Percentiles rank a stretch among this genome's conserved stretches.
Conservation (phyloP, 495 filamentous ascomycete genomes). For the Podospora conica region DNA sequence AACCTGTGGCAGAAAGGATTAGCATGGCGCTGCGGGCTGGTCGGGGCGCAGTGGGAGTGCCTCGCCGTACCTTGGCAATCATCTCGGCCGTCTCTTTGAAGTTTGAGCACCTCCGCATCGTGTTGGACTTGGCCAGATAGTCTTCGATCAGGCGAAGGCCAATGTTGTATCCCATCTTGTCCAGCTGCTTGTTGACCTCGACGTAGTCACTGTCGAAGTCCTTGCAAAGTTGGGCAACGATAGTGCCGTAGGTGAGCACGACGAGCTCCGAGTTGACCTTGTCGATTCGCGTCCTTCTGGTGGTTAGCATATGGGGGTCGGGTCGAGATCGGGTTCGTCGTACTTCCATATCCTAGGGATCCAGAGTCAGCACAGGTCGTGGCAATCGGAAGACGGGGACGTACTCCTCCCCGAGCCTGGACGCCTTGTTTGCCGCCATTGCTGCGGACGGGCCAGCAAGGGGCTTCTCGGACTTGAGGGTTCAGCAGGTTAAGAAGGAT, state of each 20-base stretch:
- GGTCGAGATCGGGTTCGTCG: slow-evolving; percentile 33
- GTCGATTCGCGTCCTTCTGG: slow-evolving; percentile 55
- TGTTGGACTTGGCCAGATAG: slow-evolving; percentile 89
- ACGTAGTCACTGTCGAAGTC: slow-evolving; percentile 90
- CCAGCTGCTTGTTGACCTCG: slow-evolving; percentile 93
- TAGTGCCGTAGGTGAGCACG: slow-evolving; percentile 94
- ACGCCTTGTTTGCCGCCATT: slow-evolving; percentile 85
- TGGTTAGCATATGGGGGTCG: slow-evolving; percentile 7
- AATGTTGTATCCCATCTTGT: slow-evolving; percentile 99
- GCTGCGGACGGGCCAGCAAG: background rate
- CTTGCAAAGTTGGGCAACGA: slow-evolving; percentile 92
- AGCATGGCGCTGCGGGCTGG: background rate
- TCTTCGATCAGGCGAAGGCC: slow-evolving; percentile 94
- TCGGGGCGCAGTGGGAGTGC: background rate
- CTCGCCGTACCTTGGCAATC: slow-evolving; percentile 73
- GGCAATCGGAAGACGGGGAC: slow-evolving; percentile 28
- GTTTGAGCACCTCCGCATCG: slow-evolving; percentile 75
- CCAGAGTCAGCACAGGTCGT: slow-evolving; percentile 1
- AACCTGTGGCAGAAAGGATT: slow-evolving; percentile 48
- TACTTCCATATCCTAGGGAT: slow-evolving; percentile 91
- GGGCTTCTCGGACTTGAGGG: background rate
- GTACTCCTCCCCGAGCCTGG: slow-evolving; percentile 95
- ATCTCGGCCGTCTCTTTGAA: slow-evolving; percentile 95
- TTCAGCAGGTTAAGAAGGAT: background rate
- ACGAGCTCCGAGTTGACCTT: slow-evolving; percentile 88